Evolutionary conservation across 2,329 filamentous ascomycete genomes (phyloP), one percentile per base, ranked within the genome.

Genomic region (Didymella pomorum): DNA sequence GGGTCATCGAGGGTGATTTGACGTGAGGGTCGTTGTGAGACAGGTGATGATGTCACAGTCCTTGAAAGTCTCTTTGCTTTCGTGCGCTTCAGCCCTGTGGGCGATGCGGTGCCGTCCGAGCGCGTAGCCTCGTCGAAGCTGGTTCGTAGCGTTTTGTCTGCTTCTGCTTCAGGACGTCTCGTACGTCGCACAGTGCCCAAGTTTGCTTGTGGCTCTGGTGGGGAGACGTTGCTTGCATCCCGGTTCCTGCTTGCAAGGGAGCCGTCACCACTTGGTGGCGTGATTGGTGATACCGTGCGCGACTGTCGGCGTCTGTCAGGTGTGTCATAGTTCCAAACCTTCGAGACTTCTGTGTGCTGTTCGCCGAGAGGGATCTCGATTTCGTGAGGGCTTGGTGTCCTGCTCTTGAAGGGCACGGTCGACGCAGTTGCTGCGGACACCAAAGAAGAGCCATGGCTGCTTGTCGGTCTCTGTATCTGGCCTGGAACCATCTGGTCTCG

Each of bases 321-420:
- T 14, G 74, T 76, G 23, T 76, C 73, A 47, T 70, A 71, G 51
- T 74, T 75, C 78, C 81, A 83, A 57, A 76, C 75, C 58, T 79
- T 81, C 4, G 82, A 81, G 14, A 75, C 74, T n/a, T 78, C 71
- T 50, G 74, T 78, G 26, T 81, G 80, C 64, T 79, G 81, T 72
- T 87, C 87, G 23, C 87, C 86, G 64, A 89, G 86, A 9, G 87
- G 87, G 35, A 88, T 79, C 55, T 88, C 84, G 56, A 87, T 79
- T 62, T 86, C 82, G 56, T 79, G 81, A 4, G 83, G 79, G 60
- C 79, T 83, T 25, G 81, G 79, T 33, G 78, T 80, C 41, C 75
- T 69, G 58, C 76, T 80, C 59, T 79, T 78, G 4, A 69, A 65
- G 16, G 74, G 76, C 11, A 62, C 45, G 6, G 72, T 76, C 11